A percentile compares a stretch with the other conserved stretches of the same genome.
Evolutionary conservation across 129 eudicot species (phyloP).

Genomic region (Saussurea involucrata): DNA sequence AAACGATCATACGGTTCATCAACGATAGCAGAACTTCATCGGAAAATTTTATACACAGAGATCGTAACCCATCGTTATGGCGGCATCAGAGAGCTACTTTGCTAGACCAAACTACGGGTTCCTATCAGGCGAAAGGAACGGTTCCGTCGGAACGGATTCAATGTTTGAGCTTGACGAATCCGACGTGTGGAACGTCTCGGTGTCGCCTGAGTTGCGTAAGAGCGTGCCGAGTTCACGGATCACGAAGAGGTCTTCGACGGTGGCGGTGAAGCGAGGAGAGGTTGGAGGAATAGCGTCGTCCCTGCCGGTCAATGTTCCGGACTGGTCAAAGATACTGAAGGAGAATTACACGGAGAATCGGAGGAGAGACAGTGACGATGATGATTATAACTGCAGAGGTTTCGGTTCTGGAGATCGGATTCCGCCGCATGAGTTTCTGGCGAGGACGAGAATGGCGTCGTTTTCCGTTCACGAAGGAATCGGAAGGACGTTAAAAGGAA

Average conservation of each 20-base stretch:
- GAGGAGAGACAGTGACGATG: slow-evolving; percentile 36
- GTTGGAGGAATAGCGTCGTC: slow-evolving; percentile 43
- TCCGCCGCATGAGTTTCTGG: slow-evolving; percentile 89
- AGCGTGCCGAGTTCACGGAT: slow-evolving; percentile 31
- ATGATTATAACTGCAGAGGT: slow-evolving; percentile 32
- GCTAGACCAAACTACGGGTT: slow-evolving; percentile 48
- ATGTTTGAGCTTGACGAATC: slow-evolving; percentile 72
- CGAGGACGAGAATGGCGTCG: slow-evolving; percentile 68
- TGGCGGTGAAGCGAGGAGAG: slow-evolving; percentile 8
- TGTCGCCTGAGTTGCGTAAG: slow-evolving; percentile 55
- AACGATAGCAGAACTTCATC: background rate
- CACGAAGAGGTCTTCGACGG: slow-evolving; percentile 31
- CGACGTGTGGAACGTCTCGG: slow-evolving; percentile 60
- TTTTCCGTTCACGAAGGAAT: slow-evolving; percentile 83
- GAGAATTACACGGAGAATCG: slow-evolving; percentile 52
- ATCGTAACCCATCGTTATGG: slow-evolving; percentile 32
- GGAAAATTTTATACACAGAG: background rate
- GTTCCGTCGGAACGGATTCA: slow-evolving; percentile 26
- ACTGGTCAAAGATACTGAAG: slow-evolving; percentile 71
- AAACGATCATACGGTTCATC: slow-evolving; percentile 11
- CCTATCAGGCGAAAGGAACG: slow-evolving; percentile 30
- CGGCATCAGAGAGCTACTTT: slow-evolving; percentile 56
- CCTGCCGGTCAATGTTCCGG: slow-evolving; percentile 70
- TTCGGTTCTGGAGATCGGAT: slow-evolving; percentile 46
- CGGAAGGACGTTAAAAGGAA: slow-evolving; percentile 80